These are phyloP conservation scores for Suillus tomentosus DNA, from an alignment of 768 basidiomycete genomes.

Conservation along the genomic window DNA sequence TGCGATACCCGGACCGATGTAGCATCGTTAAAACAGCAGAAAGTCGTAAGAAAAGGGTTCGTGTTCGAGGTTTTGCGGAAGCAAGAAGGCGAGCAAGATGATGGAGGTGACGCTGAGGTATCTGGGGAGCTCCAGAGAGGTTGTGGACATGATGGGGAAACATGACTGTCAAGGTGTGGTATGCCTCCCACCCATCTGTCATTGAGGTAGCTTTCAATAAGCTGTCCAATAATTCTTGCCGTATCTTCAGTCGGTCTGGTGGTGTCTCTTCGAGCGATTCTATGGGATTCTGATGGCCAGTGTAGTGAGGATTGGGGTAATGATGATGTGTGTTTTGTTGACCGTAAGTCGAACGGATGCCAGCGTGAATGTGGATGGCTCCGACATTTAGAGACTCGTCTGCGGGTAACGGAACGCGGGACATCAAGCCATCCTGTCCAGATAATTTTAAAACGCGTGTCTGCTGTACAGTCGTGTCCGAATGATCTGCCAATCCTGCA, in stretches of 20 bases:
- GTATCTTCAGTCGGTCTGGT: conserved; percentile 22
- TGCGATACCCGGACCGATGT: conserved; percentile 51
- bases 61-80: conserved; percentile 54
- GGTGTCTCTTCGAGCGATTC: background rate
- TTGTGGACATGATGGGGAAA: conserved; percentile 21
- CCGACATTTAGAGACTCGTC: conserved; percentile 7
- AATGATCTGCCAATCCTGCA: background rate
- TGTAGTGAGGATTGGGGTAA: background rate
- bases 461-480: background rate
- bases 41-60: conserved; percentile 61
- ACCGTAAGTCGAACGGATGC: conserved; percentile 11
- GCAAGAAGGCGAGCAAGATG: conserved; percentile 63
- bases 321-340: conserved; percentile 14
- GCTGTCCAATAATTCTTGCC: conserved; percentile 31
- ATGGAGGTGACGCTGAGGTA: conserved; percentile 52
- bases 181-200: conserved; percentile 46
- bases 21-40: conserved; percentile 67
- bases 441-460: background rate
- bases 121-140: conserved; percentile 14
- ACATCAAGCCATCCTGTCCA: background rate
- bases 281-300: background rate
- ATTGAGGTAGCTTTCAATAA: conserved; percentile 36
- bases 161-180: conserved; percentile 31
- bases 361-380: conserved; percentile 13
- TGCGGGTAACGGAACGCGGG: background rate